Conservation (phyloP, 139 green algal species). For the Deuterostichococcus epilithicus region DNA sequence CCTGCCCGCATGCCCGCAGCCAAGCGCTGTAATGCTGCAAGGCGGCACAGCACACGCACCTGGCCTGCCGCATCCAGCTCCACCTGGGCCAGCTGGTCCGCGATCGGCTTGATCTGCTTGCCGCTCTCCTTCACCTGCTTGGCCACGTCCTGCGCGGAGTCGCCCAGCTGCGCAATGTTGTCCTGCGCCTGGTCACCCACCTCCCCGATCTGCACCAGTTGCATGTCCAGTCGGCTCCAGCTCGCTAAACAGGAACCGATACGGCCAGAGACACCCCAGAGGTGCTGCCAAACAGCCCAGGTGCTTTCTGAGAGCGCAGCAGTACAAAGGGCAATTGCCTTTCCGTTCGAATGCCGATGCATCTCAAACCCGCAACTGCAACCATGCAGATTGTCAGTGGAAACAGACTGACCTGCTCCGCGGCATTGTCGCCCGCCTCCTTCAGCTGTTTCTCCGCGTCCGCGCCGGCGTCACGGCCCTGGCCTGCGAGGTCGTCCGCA, state of each 20-base stretch:
- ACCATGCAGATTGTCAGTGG: no score
- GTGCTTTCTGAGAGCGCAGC: no score
- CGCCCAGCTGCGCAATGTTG: background rate
- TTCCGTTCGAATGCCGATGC: no score
- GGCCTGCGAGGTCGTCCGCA: background rate
- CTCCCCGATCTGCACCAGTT: background rate
- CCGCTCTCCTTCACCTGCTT: background rate
- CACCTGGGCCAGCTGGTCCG: background rate
- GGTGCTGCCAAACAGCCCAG: no score
- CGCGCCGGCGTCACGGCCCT: background rate
- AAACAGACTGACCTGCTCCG: background rate
- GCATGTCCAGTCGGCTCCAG: no score
- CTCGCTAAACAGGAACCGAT: no score
- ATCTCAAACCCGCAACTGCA: no score
- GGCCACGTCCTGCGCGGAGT: background rate
- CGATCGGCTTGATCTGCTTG: background rate
- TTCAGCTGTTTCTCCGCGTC: background rate
- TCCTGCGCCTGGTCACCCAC: background rate
- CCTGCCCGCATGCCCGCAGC: no score
- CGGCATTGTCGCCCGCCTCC: background rate
- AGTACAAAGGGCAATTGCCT: no score
- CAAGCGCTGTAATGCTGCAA: no score
- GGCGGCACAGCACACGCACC: background rate
- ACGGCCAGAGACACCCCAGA: no score
- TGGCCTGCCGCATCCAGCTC: background rate